These are phyloP conservation scores for Hyaloperonospora brassicae DNA, from an alignment of 352 stramenopile genomes.

Conservation along the genomic window DNA sequence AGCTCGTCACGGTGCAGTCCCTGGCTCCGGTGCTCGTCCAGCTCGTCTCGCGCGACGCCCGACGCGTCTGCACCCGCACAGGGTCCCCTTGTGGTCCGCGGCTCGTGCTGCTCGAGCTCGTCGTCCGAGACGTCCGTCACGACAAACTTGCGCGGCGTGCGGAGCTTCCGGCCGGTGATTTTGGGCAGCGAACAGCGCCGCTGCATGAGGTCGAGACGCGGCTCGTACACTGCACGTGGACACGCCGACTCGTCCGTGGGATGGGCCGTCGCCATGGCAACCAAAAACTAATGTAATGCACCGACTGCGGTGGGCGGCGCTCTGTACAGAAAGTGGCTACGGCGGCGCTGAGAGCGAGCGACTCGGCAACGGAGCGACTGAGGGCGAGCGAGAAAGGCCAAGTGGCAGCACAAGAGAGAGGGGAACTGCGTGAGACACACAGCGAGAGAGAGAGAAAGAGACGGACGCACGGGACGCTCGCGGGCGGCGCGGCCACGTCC, in stretches of 20 bases:
- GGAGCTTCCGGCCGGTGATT: slow-evolving; percentile 50
- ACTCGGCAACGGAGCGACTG: not conserved
- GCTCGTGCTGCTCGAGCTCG: slow-evolving; percentile 17
- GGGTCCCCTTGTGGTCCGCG: not conserved
- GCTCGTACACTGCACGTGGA: slow-evolving; percentile 6
- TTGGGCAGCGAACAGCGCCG: slow-evolving; percentile 33
- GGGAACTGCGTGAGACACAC: no score
- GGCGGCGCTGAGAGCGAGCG: slow-evolving; percentile 5
- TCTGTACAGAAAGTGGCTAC: slow-evolving; percentile 6
- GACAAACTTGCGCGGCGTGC: slow-evolving; percentile 57
- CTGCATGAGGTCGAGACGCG: slow-evolving; percentile 11
- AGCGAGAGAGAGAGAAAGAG: not conserved
- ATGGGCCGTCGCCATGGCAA: slow-evolving; percentile 25
- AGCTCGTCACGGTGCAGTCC: slow-evolving; percentile 17
- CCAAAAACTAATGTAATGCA: not conserved
- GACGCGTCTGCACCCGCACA: slow-evolving; percentile 3
- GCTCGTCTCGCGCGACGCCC: slow-evolving; percentile 7
- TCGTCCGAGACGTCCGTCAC: slow-evolving; percentile 62
- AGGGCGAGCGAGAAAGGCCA: no score
- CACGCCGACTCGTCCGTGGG: slow-evolving; percentile 7
- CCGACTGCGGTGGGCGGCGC: slow-evolving; percentile 2
- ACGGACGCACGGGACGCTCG: not conserved
- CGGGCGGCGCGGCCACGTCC: no score
- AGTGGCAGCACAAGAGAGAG: no score
- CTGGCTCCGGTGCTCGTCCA: slow-evolving; percentile 11